Percentiles rank a stretch among this genome's conserved stretches.
Conservation (phyloP, 1,284 basidiomycete species). For the Trametes pubescens region DNA sequence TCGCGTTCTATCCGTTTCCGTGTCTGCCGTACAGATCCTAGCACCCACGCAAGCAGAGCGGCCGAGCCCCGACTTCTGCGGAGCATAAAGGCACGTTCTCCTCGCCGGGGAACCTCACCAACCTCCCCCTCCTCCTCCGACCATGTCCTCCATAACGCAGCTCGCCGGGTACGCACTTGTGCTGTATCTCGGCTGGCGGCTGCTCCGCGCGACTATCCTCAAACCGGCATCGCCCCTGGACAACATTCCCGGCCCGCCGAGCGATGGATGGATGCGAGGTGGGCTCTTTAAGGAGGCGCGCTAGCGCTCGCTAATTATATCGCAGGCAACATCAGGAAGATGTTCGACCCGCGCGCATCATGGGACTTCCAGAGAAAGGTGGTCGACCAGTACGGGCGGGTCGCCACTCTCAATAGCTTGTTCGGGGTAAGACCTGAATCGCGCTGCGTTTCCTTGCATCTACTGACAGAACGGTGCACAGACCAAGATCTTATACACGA, state of each 20-base stretch:
- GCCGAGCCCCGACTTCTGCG: no score
- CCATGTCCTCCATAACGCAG: conserved; percentile 11
- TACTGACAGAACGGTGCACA: background rate
- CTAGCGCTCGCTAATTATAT: background rate
- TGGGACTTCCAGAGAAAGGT: conserved; percentile 18
- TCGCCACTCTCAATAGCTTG: conserved; percentile 14
- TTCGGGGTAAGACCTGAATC: background rate
- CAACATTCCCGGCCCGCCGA: conserved; percentile 20
- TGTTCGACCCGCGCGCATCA: conserved; percentile 25
- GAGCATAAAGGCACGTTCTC: no score
- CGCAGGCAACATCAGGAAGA: conserved; percentile 28
- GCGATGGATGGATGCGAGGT: conserved; percentile 4
- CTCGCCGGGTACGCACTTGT: conserved; percentile 2
- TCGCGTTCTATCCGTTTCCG: no score
- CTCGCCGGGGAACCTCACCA: no score
- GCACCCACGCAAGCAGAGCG: no score
- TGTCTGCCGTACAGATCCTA: no score
- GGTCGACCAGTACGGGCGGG: conserved; percentile 25
- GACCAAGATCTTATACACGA: conserved; percentile 4
- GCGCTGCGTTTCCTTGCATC: no score
- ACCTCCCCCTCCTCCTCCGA: background rate
- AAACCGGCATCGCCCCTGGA: conserved; percentile 8
- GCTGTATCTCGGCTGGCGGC: conserved; percentile 14
- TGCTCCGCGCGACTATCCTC: conserved; percentile 2
- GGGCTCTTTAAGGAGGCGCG: background rate